phyloP scores from a whole-genome alignment of 2,329 filamentous ascomycete genomes.

The Claviceps monticola region DNA sequence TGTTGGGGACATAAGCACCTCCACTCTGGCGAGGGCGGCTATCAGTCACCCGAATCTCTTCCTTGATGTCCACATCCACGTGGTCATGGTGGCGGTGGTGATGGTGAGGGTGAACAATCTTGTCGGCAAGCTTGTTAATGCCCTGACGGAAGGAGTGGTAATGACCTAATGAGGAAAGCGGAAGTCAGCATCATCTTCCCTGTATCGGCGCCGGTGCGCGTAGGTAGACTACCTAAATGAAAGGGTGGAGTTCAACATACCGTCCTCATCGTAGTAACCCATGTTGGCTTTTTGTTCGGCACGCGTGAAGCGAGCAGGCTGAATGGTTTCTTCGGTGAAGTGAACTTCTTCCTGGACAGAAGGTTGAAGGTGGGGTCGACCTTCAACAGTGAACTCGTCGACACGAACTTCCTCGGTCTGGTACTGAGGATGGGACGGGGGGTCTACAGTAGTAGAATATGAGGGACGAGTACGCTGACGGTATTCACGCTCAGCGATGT shows the following conservation, averaged over 20 bases:
- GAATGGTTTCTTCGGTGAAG: constrained; percentile 54
- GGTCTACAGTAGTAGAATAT: constrained; percentile 26
- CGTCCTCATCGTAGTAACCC: constrained; percentile 52
- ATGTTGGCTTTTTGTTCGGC: constrained; percentile 39
- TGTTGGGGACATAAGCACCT: constrained; percentile 48
- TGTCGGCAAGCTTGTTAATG: constrained; percentile 43
- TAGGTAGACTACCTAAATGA: background rate
- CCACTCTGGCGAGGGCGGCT: constrained; percentile 15
- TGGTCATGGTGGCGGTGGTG: constrained; percentile 31
- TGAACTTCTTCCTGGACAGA: constrained; percentile 42
- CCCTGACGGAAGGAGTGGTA: constrained; percentile 45
- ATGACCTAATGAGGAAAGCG: constrained; percentile 29
- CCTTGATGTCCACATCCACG: constrained; percentile 31
- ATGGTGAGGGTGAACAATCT: constrained; percentile 32
- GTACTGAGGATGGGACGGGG: constrained; percentile 19
- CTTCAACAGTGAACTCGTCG: constrained; percentile 27
- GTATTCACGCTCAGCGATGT: constrained; percentile 53
- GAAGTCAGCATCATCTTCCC: constrained; percentile 6
- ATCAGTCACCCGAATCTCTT: constrained; percentile 12
- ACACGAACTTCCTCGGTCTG: constrained; percentile 14
- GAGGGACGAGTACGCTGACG: constrained; percentile 44
- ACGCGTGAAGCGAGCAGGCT: constrained; percentile 31
- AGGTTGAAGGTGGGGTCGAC: constrained; percentile 21
- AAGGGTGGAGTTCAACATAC: constrained; percentile 23
- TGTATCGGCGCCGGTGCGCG: constrained; percentile 3